Conservation (phyloP, 345 rosid genomes). For the Syzygium grande region DNA sequence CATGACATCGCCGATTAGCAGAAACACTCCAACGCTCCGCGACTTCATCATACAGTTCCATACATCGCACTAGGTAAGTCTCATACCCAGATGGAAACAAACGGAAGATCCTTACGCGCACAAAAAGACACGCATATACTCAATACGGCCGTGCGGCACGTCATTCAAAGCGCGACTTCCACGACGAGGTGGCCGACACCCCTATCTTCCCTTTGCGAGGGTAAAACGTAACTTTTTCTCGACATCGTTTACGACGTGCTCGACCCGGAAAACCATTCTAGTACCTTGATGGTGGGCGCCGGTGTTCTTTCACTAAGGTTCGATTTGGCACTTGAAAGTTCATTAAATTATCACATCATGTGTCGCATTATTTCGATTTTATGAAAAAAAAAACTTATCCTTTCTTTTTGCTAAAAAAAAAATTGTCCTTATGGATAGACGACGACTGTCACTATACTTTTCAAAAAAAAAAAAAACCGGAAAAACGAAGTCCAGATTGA, state of each 20-base stretch:
- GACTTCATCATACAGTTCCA: not conserved
- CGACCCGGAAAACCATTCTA: not conserved
- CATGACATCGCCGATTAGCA: not conserved
- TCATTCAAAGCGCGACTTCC: not conserved
- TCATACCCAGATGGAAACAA: not conserved
- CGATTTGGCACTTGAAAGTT: not conserved
- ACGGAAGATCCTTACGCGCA: not conserved
- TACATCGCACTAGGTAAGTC: not conserved
- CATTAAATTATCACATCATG: not conserved
- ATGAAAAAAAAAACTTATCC: no score
- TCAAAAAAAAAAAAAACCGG: not conserved
- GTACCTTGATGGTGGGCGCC: not conserved
- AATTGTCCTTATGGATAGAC: not conserved
- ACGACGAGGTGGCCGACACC: not conserved
- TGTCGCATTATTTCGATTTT: not conserved
- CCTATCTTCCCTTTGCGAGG: not conserved
- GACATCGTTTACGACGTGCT: not conserved
- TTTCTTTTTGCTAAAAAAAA: no score
- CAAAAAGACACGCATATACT: not conserved
- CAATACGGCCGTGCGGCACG: not conserved
- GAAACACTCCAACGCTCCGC: not conserved
- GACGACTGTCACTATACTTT: not conserved
- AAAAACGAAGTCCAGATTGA: not conserved
- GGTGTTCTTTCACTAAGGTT: not conserved
- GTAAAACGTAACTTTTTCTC: not conserved